Evolutionary conservation across 345 rosid species (phyloP), one percentile per base, ranked within the genome.

Genomic region (Bretschneidera sinensis): DNA sequence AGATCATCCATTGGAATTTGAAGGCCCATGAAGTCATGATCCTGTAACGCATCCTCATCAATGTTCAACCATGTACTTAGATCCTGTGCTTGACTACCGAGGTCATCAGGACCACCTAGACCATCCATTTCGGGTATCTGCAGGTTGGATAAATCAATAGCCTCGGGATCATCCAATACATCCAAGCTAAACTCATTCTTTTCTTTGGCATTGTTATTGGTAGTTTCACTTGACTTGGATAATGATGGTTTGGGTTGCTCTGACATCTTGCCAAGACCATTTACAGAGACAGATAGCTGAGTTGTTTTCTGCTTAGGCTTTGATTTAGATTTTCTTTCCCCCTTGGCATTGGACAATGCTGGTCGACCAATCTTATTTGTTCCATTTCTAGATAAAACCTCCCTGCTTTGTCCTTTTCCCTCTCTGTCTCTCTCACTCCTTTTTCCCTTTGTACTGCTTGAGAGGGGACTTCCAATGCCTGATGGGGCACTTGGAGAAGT

Each of bases 1-100:
- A 94, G 94, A 73, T 94, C 99, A 70, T 94, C 99, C 99, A 88
- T 90, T 45, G 99, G 99, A 74, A 94, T 94, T 73, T 90, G 92
- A 64, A 94, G 99, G 65, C 99, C 97, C 81, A 85, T 80, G 64
- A 86, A 88, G 74, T 88, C 98, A 57, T 83, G 74, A 70, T 90
- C 96, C 71, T 82, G 96, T 70, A 91, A 79, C 60, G 81, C 89
- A 60, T 91, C 96, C 21, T 94, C 99, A 60, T 91, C 99, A 59
- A 94, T 85, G 78, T 85, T 87, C 79, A 94, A 76, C 99, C 99
- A 94, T 23, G 97, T 81, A 69, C 87, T 88, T 28, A 90, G 73
- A 76, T 94, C 99, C 65, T 89, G 83, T 39, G 85, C 90, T 73
- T 87, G 87, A 55, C 73, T 56, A 51, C 69, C 77, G 4, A 73